phyloP scores from a whole-genome alignment of 345 rosid species.

The Hypericum perforatum region DNA sequence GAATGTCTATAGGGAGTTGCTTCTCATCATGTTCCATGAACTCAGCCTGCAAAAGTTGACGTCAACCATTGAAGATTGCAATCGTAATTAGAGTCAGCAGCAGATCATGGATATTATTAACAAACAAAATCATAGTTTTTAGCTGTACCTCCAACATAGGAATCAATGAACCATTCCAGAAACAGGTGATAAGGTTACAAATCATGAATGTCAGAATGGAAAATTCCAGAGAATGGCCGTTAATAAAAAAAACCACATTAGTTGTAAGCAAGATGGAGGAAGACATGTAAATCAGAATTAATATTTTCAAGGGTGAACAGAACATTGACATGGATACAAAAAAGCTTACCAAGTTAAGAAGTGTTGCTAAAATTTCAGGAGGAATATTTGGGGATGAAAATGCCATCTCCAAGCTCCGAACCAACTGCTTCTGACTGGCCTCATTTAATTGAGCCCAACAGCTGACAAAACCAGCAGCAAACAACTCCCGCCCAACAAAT shows the following conservation, averaged over 20 bases:
- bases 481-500: slow-evolving; percentile 90
- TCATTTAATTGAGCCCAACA: slow-evolving; percentile 93
- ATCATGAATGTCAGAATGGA: no score
- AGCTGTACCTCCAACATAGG: no score
- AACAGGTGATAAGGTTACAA: no score
- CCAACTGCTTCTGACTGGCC: slow-evolving; percentile 80
- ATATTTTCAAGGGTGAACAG: no score
- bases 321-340: background rate
- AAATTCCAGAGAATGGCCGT: no score
- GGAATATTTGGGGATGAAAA: slow-evolving; percentile 96
- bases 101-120: no score
- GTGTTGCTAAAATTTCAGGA: slow-evolving; percentile 96
- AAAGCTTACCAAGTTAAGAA: slow-evolving; percentile 67
- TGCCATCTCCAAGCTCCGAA: slow-evolving; percentile 94
- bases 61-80: no score
- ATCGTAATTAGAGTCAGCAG: background rate
- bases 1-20: slow-evolving; percentile 96
- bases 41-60: slow-evolving; percentile 60
- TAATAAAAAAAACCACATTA: no score
- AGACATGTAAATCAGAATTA: no score
- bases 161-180: no score
- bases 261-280: no score
- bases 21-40: slow-evolving; percentile 99
- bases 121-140: no score
- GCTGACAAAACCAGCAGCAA: slow-evolving; percentile 99